Evolutionary conservation across 768 basidiomycete species (phyloP).

Genomic region (Bullera alba): DNA sequence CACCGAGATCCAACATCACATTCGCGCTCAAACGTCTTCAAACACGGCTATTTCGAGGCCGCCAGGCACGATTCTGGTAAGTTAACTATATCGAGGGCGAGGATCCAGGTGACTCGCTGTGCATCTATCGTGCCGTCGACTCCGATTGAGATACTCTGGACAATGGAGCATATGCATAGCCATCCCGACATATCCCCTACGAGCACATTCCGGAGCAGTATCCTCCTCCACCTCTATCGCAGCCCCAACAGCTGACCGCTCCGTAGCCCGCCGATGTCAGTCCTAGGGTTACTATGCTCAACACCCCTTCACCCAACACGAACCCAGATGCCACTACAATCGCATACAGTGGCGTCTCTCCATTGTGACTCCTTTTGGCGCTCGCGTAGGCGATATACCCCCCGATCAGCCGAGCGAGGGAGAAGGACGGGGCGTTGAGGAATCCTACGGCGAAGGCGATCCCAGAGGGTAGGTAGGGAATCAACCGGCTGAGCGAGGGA

Average conservation of each 20-base stretch:
- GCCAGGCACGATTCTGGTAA: no score
- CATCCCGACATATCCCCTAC: no score
- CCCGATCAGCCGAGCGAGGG: slow-evolving; percentile 80
- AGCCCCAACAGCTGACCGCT: slow-evolving; percentile 78
- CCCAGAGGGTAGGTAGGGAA: slow-evolving; percentile 77
- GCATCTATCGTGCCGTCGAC: no score
- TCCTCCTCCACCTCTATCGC: slow-evolving; percentile 48
- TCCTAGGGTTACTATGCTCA: slow-evolving; percentile 70
- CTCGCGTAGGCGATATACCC: slow-evolving; percentile 65
- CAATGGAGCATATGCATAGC: no score
- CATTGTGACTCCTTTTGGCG: slow-evolving; percentile 15
- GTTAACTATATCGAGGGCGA: no score
- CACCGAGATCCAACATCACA: no score
- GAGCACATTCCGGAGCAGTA: slow-evolving; percentile 36
- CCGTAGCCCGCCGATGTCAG: slow-evolving; percentile 69
- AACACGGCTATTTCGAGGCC: no score
- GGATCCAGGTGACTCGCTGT: no score
- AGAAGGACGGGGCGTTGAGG: slow-evolving; percentile 90
- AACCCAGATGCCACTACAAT: slow-evolving; percentile 91
- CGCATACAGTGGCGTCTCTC: slow-evolving; percentile 47
- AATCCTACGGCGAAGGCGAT: slow-evolving; percentile 94
- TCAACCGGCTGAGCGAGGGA: not conserved
- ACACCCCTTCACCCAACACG: slow-evolving; percentile 87
- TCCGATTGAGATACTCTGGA: no score
- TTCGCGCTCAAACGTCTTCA: no score